Percentiles rank a stretch among this genome's conserved stretches.
Conservation (phyloP, 108 stramenopile species). For the Tribonema minus region DNA sequence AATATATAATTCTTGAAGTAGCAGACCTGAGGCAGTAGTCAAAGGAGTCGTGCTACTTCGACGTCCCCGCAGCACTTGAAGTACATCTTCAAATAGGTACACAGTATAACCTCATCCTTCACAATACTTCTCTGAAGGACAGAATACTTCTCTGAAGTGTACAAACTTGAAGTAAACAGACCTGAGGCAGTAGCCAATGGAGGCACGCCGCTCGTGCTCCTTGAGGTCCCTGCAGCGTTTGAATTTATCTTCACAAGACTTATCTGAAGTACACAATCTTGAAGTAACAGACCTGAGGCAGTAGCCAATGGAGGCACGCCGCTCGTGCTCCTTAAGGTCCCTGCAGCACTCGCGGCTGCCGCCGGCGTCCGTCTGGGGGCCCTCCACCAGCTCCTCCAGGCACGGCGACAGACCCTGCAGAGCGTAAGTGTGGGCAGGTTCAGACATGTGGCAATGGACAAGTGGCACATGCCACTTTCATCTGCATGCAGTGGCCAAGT, state of each 20-base stretch:
- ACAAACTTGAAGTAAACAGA: background rate
- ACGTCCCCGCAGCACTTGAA: constrained; percentile 8
- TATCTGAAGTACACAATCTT: too few relatives aligned
- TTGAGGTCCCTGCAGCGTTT: constrained; percentile 9
- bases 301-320: constrained; percentile 15
- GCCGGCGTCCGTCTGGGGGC: constrained; percentile 36
- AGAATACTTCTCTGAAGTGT: too few relatives aligned
- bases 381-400: constrained; percentile 43
- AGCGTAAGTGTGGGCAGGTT: background rate
- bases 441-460: background rate
- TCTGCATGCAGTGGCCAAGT: background rate
- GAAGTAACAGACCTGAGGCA: constrained; percentile 9
- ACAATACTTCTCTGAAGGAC: too few relatives aligned
- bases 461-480: background rate
- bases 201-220: constrained; percentile 1
- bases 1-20: too few relatives aligned
- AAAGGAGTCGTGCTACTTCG: constrained; percentile 6
- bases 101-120: too few relatives aligned
- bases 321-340: constrained; percentile 9
- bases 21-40: constrained; percentile 12
- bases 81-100: too few relatives aligned
- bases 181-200: constrained; percentile 22
- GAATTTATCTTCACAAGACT: too few relatives aligned
- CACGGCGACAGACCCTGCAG: constrained; percentile 4
- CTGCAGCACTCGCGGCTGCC: constrained; percentile 6